Evolutionary conservation across 129 eudicot species (phyloP).

Genomic region (Erigeron canadensis): DNA sequence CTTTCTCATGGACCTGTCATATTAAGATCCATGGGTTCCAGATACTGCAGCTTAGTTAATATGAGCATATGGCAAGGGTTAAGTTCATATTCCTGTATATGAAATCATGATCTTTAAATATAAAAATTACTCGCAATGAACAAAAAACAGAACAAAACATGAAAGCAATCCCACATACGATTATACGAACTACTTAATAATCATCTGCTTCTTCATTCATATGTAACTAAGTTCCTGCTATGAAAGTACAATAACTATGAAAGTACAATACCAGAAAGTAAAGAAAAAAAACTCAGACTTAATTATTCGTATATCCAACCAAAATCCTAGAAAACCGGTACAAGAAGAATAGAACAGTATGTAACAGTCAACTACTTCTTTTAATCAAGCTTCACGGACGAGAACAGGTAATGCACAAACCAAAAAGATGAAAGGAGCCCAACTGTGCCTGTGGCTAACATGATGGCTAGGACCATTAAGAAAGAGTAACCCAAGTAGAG

Average conservation of each 20-base stretch:
- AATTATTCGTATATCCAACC: conserved; percentile 15
- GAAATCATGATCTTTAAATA: neutral
- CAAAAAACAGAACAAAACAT: conserved; percentile 13
- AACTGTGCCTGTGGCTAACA: conserved; percentile 46
- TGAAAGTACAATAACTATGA: conserved; percentile 20
- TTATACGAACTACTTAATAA: conserved; percentile 9
- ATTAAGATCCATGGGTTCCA: too few species aligned
- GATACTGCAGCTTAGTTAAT: too few species aligned
- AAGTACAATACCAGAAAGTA: conserved; percentile 20
- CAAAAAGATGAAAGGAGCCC: conserved; percentile 50
- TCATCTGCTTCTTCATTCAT: conserved; percentile 26
- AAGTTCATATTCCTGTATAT: neutral
- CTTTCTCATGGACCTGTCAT: too few species aligned
- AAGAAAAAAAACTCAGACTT: conserved; percentile 16
- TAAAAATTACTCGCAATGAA: neutral
- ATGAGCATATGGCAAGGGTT: neutral
- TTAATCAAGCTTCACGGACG: conserved; percentile 44
- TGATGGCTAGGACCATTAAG: conserved; percentile 47
- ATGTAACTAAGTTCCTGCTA: conserved; percentile 35
- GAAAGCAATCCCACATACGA: conserved; percentile 11
- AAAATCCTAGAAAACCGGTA: conserved; percentile 25
- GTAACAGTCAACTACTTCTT: neutral
- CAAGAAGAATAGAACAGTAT: conserved; percentile 16
- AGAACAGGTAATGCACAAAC: conserved; percentile 53
- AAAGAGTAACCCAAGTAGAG: conserved; percentile 47